Base-by-base conservation (phyloP, 192 early-diverging fungal genomes). In the Podila verticillata region DNA sequence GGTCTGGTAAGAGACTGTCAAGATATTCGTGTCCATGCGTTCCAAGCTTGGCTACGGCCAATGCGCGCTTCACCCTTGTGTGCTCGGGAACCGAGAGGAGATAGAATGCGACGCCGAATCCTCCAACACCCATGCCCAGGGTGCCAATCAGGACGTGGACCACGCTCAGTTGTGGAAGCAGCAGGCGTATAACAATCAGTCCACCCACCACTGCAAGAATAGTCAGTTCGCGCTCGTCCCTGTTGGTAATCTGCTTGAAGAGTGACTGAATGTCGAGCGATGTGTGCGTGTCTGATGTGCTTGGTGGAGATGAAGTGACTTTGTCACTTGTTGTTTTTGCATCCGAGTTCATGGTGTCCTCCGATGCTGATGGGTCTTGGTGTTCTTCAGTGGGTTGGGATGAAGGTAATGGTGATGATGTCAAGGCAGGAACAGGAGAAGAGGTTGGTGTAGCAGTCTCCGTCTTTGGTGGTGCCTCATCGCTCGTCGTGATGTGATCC, bases 71-170 rank as follows among this genome's bases (percentile, higher is more conserved):
- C 28, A 68, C 39, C 12, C 77, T 22, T 19, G 66, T 80, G 9
- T 32, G 35, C 35, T 72, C 77, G 7, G 77, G 77, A 2, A 68
- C 77, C 10, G 77, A 68, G 22, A 80, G 61, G 4, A 80, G 66
- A 39, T 68, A 80, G 44, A 80, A 80, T 1, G 70, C 70, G 1
- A 71, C 65, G 3, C 65, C 32, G 57, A 80, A 80, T 0, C 65
- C 77, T 19, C 77, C 77, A 12, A 72, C 28, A 2, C 77, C 77
- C 47, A 72, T 54, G 28, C 77, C 70, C 8, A 80, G 26, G 9
- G 68, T n/a, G 15, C 65, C 77, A 3, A 67, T 66, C n/a, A 80
- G 19, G 30, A 80, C 29, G 1, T 49, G 56, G 57, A 19, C 56
- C 65, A 70, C 67, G 19, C 44, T 66, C 13, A 72, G 13, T 10